These are phyloP conservation scores for Ciborinia camelliae DNA, from an alignment of 2,329 filamentous ascomycete genomes.

Conservation along the genomic window DNA sequence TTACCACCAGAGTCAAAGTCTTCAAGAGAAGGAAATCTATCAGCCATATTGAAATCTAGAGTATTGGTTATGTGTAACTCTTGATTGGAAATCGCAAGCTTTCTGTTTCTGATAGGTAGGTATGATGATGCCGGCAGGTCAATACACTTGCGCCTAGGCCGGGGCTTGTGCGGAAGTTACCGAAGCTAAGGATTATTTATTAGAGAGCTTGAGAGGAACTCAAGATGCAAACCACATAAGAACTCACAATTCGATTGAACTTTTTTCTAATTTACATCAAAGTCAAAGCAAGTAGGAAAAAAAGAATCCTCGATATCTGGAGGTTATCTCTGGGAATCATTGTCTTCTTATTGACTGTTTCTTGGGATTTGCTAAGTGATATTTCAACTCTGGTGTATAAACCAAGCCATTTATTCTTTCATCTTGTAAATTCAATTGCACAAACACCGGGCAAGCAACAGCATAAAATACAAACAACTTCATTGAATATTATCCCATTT, in stretches of 20 bases:
- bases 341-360: not conserved
- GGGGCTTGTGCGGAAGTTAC: slow-evolving; percentile 11
- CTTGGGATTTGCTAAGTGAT: not conserved
- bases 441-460: slow-evolving; percentile 10
- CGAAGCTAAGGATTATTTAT: slow-evolving; percentile 20
- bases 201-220: slow-evolving; percentile 11
- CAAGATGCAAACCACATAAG: slow-evolving; percentile 6
- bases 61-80: slow-evolving; percentile 17
- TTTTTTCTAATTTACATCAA: slow-evolving; percentile 1
- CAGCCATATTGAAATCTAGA: slow-evolving; percentile 47
- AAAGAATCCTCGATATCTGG: not conserved
- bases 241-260: slow-evolving; percentile 7
- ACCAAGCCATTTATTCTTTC: slow-evolving; percentile 6
- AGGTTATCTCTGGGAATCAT: not conserved
- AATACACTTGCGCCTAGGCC: slow-evolving; percentile 13
- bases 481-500: slow-evolving; percentile 3
- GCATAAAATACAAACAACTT: slow-evolving; percentile 7
- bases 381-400: slow-evolving; percentile 2
- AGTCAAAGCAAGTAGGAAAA: not conserved
- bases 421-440: slow-evolving; percentile 1
- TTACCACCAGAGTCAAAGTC: slow-evolving; percentile 54
- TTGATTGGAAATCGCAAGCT: slow-evolving; percentile 19
- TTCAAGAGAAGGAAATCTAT: slow-evolving; percentile 58
- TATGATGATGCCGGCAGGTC: slow-evolving; percentile 4
- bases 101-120: slow-evolving; percentile 9